Base-by-base conservation (phyloP, 192 early-diverging fungal species). In the Gonapodya prolifera region DNA sequence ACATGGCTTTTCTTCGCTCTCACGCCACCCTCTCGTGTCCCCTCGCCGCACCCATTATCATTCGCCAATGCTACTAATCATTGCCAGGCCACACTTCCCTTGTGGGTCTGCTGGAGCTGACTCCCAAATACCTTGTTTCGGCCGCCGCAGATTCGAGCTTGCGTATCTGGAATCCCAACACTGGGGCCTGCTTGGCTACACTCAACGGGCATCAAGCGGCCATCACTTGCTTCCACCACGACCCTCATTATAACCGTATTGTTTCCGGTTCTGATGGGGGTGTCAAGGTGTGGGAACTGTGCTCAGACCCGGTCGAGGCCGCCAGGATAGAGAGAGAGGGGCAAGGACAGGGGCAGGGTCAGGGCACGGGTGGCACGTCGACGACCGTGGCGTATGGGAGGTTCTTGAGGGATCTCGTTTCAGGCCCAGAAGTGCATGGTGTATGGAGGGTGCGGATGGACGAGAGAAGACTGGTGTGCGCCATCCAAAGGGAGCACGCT, bases 161-260 rank as follows among this genome's bases (percentile, higher is more conserved):
- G 35, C 89, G 98, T 1, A 91, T 98, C 34, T 99, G 98, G 98
- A 89, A 89, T 71, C 82, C 94, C 77, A 80, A 88, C 70, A 77
- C 92, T 77, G 83, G 1, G 87, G 86, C 78, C 76, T 92, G 80
- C 87, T 89, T 86, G 84, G 87, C 88, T 0, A 84, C 79, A 69
- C 87, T 90, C 76, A 91, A 86, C 35, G 95, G 86, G n/a, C 96
- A 94, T 80, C 80, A 80, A 34, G 92, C 88, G 33, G 96, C 98
- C 2, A 99, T 99, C 70, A 99, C 98, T 0, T 98, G 97, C 78
- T 97, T 99, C 84, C 97, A 99, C 81, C 94, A 97, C 81, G 98
- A 99, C 80, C 84, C 86, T 18, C 89, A 87, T 13, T 85, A 89
- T 34, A 97, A 97, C 80, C 83, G 87, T 70, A 92, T 98, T 28